Conservation (phyloP, 2,329 filamentous ascomycete species). For the Trichoderma sp. region DNA sequence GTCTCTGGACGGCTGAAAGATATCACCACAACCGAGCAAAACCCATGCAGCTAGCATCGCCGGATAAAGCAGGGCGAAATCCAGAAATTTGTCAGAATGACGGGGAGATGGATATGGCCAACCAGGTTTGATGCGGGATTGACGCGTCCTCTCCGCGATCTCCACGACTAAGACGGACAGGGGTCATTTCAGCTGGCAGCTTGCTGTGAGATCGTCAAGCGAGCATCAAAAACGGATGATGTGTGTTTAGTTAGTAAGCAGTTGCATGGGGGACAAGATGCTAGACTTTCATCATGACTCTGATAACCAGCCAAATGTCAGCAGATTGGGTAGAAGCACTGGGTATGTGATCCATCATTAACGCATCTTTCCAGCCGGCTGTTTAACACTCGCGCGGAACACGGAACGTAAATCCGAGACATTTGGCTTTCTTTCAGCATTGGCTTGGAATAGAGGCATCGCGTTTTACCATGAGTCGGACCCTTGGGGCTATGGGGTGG, state of each 20-base stretch:
- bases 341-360: too few species aligned
- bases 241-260: neutral
- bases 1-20: neutral
- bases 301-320: neutral
- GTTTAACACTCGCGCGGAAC: neutral
- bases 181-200: neutral
- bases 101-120: neutral
- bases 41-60: neutral
- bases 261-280: neutral
- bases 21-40: neutral
- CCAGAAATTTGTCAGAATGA: neutral
- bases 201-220: neutral
- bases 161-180: neutral
- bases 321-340: neutral
- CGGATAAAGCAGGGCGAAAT: neutral
- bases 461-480: too few species aligned
- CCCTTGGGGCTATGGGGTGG: too few species aligned
- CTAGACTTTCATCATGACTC: neutral
- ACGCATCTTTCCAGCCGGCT: neutral
- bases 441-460: too few species aligned
- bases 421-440: neutral
- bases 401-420: neutral
- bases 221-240: neutral
- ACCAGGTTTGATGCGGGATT: neutral
- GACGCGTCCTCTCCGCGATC: neutral